Conservation (phyloP, 2,329 filamentous ascomycete species). For the Colletotrichum tropicicola region DNA sequence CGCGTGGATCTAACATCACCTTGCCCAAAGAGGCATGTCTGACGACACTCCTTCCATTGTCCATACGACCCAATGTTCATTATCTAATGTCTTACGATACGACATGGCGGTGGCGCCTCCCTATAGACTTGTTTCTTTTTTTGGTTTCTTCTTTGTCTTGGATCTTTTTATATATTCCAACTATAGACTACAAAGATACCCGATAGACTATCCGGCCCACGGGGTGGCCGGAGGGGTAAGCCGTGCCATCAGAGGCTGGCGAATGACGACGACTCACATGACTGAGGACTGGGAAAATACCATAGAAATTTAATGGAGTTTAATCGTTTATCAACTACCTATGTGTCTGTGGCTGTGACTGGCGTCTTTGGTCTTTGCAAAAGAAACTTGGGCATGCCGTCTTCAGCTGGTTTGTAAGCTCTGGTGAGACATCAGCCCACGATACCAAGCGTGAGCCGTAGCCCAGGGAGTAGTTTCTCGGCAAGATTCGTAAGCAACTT, state of each 20-base stretch:
- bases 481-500: too few species aligned
- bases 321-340: too few species aligned
- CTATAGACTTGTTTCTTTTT: not conserved
- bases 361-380: too few species aligned
- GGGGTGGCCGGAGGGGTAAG: not conserved
- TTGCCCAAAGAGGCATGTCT: not conserved
- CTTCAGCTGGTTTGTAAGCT: too few species aligned
- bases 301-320: not conserved
- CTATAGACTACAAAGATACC: constrained; percentile 24
- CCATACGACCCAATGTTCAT: not conserved
- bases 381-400: too few species aligned
- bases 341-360: too few species aligned
- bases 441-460: too few species aligned
- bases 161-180: not conserved
- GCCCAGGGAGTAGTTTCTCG: too few species aligned
- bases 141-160: not conserved
- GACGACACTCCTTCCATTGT: not conserved
- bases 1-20: constrained; percentile 10
- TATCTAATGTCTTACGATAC: constrained; percentile 5
- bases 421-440: too few species aligned
- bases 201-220: not conserved
- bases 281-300: not conserved
- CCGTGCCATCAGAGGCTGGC: constrained; percentile 29
- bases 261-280: constrained; percentile 14
- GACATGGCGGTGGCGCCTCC: constrained; percentile 4